These are phyloP conservation scores for Hericium alpestre DNA, from an alignment of 768 basidiomycete species.

Conservation along the genomic window DNA sequence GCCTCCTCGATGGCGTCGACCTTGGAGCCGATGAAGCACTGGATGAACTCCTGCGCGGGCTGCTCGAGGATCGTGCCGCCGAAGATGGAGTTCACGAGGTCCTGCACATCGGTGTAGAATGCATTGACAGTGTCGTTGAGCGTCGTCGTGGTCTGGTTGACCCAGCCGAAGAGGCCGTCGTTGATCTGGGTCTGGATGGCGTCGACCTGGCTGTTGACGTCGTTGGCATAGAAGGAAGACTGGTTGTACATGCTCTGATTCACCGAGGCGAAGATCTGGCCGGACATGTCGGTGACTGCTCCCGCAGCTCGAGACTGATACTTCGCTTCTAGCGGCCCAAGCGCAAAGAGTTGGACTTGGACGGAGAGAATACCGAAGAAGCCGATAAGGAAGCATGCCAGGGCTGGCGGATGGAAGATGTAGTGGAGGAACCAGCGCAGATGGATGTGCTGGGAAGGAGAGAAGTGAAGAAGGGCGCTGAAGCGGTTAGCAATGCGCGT, in stretches of 20 bases:
- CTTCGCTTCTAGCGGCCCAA: slow-evolving; percentile 60
- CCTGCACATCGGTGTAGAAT: slow-evolving; percentile 82
- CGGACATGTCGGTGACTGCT: slow-evolving; percentile 56
- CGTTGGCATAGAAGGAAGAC: slow-evolving; percentile 65
- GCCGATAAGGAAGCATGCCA: slow-evolving; percentile 89
- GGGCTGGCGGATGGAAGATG: slow-evolving; percentile 82
- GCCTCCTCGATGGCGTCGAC: slow-evolving; percentile 78
- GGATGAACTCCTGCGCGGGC: slow-evolving; percentile 79
- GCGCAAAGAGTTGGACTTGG: slow-evolving; percentile 74
- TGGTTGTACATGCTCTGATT: slow-evolving; percentile 79
- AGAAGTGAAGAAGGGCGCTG: slow-evolving; percentile 39
- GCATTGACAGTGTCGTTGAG: slow-evolving; percentile 78
- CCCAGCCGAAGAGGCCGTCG: slow-evolving; percentile 87
- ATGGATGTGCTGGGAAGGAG: slow-evolving; percentile 53
- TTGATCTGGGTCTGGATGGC: slow-evolving; percentile 69
- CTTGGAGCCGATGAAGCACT: slow-evolving; percentile 86
- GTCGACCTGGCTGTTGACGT: slow-evolving; percentile 64
- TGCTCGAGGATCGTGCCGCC: slow-evolving; percentile 73
- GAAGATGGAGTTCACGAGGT: slow-evolving; percentile 67
- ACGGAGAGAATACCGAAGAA: slow-evolving; percentile 80
- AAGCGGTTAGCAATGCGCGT: slow-evolving; percentile 52
- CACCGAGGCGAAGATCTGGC: slow-evolving; percentile 61
- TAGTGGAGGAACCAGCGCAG: slow-evolving; percentile 86
- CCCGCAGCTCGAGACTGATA: slow-evolving; percentile 54
- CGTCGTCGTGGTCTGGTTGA: slow-evolving; percentile 78